Conservation (phyloP, 352 stramenopile species). For the Globisporangium acanthophoron region DNA sequence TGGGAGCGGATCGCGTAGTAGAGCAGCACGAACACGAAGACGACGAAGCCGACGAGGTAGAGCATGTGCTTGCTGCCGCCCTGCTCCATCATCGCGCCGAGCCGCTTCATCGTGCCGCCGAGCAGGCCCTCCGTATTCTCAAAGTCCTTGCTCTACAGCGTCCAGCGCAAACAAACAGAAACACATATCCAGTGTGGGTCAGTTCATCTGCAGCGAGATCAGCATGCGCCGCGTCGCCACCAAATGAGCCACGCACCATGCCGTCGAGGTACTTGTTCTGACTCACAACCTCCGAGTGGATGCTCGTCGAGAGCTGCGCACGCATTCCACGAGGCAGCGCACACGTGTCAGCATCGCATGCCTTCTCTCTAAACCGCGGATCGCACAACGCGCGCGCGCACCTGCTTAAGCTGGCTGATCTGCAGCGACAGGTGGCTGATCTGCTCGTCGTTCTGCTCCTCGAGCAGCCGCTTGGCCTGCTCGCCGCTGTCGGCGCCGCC, state of each 20-base stretch:
- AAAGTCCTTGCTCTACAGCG: slow-evolving; percentile 71
- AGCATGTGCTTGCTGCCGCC: slow-evolving; percentile 88
- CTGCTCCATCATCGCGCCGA: slow-evolving; percentile 85
- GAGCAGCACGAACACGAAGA: slow-evolving; percentile 81
- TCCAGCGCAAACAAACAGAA: not conserved
- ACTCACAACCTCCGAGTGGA: slow-evolving; percentile 73
- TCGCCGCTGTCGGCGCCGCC: slow-evolving; percentile 52
- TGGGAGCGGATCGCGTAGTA: slow-evolving; percentile 77
- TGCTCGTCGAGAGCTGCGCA: slow-evolving; percentile 64
- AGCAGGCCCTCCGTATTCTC: slow-evolving; percentile 80
- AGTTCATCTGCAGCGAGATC: too few relatives aligned
- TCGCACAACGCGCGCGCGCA: slow-evolving; percentile 13
- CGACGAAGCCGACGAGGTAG: slow-evolving; percentile 79
- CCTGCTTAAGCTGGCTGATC: slow-evolving; percentile 83
- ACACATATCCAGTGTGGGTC: too few relatives aligned
- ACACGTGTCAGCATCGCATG: not conserved
- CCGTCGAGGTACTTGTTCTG: slow-evolving; percentile 79
- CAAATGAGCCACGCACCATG: slow-evolving; percentile 44
- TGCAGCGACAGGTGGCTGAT: slow-evolving; percentile 85
- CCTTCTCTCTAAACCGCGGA: too few relatives aligned
- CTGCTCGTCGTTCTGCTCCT: slow-evolving; percentile 87
- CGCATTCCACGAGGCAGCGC: not conserved
- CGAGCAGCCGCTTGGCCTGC: slow-evolving; percentile 69
- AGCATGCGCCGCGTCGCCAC: too few relatives aligned
- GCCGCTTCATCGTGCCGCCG: slow-evolving; percentile 80